Percentiles rank a stretch among this genome's conserved stretches.
phyloP scores from a whole-genome alignment of 495 filamentous ascomycete species.

The Aspergillus indologenus region DNA sequence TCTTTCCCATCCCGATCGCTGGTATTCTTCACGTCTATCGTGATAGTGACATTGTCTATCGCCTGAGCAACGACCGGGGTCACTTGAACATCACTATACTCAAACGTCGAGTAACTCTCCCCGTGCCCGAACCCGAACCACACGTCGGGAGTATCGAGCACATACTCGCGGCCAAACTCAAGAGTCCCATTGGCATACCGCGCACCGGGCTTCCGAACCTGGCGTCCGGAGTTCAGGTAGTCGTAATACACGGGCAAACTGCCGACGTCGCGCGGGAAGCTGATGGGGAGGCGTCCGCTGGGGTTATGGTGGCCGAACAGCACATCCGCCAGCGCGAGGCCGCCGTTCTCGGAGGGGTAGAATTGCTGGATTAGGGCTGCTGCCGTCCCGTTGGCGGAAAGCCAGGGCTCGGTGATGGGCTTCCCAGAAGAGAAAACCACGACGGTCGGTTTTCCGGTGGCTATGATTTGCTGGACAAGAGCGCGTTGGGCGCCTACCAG shows the following conservation, averaged over 20 bases:
- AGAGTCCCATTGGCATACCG: conserved; percentile 54
- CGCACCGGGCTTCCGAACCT: conserved; percentile 44
- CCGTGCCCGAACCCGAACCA: conserved; percentile 69
- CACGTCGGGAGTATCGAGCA: conserved; percentile 53
- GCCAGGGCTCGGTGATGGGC: conserved; percentile 60
- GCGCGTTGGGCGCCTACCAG: conserved; percentile 67
- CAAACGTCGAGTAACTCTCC: conserved; percentile 60
- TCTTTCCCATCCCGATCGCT: conserved; percentile 55
- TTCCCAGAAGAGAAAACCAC: conserved; percentile 69
- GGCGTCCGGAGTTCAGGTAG: conserved; percentile 62
- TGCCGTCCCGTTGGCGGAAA: conserved; percentile 57
- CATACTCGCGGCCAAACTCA: conserved; percentile 64
- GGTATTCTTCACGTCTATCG: conserved; percentile 54
- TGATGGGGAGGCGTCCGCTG: conserved; percentile 63
- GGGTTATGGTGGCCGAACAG: conserved; percentile 66
- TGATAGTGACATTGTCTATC: conserved; percentile 45
- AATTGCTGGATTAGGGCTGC: conserved; percentile 64
- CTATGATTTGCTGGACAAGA: conserved; percentile 59
- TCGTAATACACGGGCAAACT: conserved; percentile 68
- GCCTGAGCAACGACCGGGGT: conserved; percentile 42
- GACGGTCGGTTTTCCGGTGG: conserved; percentile 63
- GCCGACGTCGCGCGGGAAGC: conserved; percentile 63
- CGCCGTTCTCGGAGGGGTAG: conserved; percentile 62
- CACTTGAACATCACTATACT: conserved; percentile 48
- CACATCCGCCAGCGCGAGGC: conserved; percentile 63